Evolutionary conservation across 257 asterid species (phyloP), one percentile per base, ranked within the genome.

Genomic region (Penstemon davidsonii): DNA sequence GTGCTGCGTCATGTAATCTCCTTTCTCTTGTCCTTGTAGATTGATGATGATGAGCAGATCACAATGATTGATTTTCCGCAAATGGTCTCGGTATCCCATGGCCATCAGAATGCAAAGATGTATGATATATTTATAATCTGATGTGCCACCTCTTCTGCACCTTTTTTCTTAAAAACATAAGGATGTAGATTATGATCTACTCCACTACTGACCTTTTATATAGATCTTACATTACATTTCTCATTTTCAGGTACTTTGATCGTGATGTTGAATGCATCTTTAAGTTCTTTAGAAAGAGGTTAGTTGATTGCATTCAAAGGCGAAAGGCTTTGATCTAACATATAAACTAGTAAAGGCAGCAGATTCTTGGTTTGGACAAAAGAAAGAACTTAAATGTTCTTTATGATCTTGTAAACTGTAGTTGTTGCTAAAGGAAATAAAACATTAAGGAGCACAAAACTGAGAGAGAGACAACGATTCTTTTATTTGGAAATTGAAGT

Each of bases 51-150:
- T 73, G 96, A 93, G 81, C 85, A 87, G 78, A 83, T 93, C 68
- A 93, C 99, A 4, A 78, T 93, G 81, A 90, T 93, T 81, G 99
- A 93, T 81, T 93, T 88, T 75, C 99, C 96, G 1, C 99, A 90
- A 82, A 93, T 93, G 96, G 96, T 93, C 72, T 93, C 99, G 4
- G 88, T 90, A 69, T 85, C 97, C 72, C 97, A n/a, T n/a, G n/a
- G n/a, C n/a, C n/a, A 93, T 80, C 86, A 80, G 64, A 93, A 93
- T 73, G 97, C 96, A 6, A 71, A 88, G 70, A 93, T 90, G 97
- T 90, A 88, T 39, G 86, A 62, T 55, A 3, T 36, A 44, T 45
- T 53, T 63, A 11, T 66, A 75, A 49, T 42, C 62, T 54, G 51
- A 7, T 2, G 44, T 10, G 15, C 55, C 25, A 36, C 11, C 53